These are phyloP conservation scores for Tylopilus felleus DNA, from an alignment of 768 basidiomycete genomes.

Conservation along the genomic window DNA sequence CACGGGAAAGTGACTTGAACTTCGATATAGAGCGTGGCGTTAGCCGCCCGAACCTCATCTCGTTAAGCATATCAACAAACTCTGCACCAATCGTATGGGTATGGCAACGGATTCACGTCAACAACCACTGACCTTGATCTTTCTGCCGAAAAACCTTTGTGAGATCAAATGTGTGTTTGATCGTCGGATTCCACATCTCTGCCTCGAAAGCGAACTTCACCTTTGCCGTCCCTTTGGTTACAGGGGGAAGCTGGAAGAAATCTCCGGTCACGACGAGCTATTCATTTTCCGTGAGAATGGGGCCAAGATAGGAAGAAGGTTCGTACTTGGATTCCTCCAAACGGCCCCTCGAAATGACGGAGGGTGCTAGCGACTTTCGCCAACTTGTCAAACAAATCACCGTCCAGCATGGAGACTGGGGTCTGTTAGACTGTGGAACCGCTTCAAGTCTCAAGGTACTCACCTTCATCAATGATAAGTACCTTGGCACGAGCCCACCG, in stretches of 20 bases:
- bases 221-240: conserved; percentile 53
- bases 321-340: conserved; percentile 88
- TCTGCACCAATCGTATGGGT: conserved; percentile 41
- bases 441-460: not conserved
- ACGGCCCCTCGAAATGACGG: conserved; percentile 63
- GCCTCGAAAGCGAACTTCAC: conserved; percentile 95
- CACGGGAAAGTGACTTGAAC: conserved; percentile 68
- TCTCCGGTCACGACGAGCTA: conserved; percentile 93
- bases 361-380: conserved; percentile 63
- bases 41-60: conserved; percentile 90
- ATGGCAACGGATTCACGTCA: not conserved
- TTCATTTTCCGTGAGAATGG: not conserved
- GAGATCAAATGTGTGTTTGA: conserved; percentile 85
- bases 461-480: conserved; percentile 80
- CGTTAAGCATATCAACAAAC: conserved; percentile 95
- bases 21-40: conserved; percentile 58
- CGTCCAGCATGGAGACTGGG: conserved; percentile 96
- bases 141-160: conserved; percentile 95
- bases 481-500: conserved; percentile 87
- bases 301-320: not conserved
- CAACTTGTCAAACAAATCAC: conserved; percentile 89
- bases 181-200: conserved; percentile 63
- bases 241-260: conserved; percentile 97
- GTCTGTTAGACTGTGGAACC: not conserved
- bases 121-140: conserved; percentile 64